Evolutionary conservation across 352 stramenopile genomes (phyloP), one percentile per base, ranked within the genome.

Genomic region (Pythium phragmiticola): DNA sequence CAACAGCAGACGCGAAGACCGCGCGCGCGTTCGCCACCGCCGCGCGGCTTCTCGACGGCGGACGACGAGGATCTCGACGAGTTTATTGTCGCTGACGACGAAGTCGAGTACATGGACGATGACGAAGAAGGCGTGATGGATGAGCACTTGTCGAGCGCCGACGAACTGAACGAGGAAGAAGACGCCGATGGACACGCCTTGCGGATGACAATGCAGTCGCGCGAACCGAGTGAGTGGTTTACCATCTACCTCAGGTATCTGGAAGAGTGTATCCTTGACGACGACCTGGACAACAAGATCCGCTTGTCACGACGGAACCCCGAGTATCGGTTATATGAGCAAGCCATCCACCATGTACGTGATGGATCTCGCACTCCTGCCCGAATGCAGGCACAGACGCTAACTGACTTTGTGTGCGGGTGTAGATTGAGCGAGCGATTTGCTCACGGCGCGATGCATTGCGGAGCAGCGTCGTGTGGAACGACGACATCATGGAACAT

Each of bases 51-150:
- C 82, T 56, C 73, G 83, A 79, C 74, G 1, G 77, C 89, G 57
- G 75, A 69, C 17, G 82, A 73, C 57, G 80, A 92, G 4, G 82
- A 94, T 54, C 57, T 92, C 53, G 85, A 92, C 34, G 82, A 89
- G 47, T 94, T 94, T 58, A 88, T 95, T 48, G 82, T 81, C 17
- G 74, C 53, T 4, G 87, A 95, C 65, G 75, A 92, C 64, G 78
- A 94, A 41, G 72, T 95, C 48, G 84, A 94, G 70, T 95, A 91
- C 70, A 95, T 95, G 87, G 80, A 92, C 34, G 83, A 92, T 33
- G 84, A 90, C 58, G 86, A 95, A 55, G 73, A 86, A 59, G 82
- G 72, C 17, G 75, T 89, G 46, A 88, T 92, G 50, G 84, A 71
- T 58, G 76, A 86, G 11, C 70, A 69, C 17, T 13, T 63, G 26